Evolutionary conservation across 2,329 filamentous ascomycete species (phyloP).

Genomic region (Massarina eburnea): DNA sequence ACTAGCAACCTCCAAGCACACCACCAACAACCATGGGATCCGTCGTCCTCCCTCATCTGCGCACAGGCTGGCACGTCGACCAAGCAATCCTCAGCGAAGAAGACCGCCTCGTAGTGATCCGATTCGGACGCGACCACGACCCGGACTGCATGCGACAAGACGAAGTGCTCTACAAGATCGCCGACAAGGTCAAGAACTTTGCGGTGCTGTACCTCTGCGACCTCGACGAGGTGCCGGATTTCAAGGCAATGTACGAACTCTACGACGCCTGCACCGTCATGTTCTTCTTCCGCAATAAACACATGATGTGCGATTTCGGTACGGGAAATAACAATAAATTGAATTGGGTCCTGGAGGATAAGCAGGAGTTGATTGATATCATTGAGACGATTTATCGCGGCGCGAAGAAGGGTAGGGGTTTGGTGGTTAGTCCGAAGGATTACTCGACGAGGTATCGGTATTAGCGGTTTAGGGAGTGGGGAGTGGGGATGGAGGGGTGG

Average conservation of each 20-base stretch:
- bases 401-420: constrained; percentile 96
- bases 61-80: constrained; percentile 96
- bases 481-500: neutral
- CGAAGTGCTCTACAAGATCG: constrained; percentile 92
- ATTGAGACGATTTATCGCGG: constrained; percentile 97
- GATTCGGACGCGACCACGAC: constrained; percentile 86
- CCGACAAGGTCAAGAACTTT: constrained; percentile 91
- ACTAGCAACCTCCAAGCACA: no score
- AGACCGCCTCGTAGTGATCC: constrained; percentile 88
- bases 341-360: constrained; percentile 95
- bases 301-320: constrained; percentile 96
- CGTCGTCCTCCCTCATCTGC: constrained; percentile 87
- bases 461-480: constrained; percentile 36
- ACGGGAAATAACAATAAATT: constrained; percentile 99
- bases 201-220: constrained; percentile 83
- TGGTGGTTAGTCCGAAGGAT: constrained; percentile 93
- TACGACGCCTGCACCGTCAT: constrained; percentile 94
- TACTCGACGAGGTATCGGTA: constrained; percentile 72
- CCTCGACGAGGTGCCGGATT: constrained; percentile 65
- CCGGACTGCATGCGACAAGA: constrained; percentile 82
- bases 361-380: constrained; percentile 98
- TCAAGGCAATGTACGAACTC: constrained; percentile 92
- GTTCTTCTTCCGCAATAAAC: constrained; percentile 98
- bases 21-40: constrained; percentile 63
- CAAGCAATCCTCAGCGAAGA: constrained; percentile 80